These are phyloP conservation scores for Microdochium paspali DNA, from an alignment of 2,329 filamentous ascomycete genomes.

Conservation along the genomic window DNA sequence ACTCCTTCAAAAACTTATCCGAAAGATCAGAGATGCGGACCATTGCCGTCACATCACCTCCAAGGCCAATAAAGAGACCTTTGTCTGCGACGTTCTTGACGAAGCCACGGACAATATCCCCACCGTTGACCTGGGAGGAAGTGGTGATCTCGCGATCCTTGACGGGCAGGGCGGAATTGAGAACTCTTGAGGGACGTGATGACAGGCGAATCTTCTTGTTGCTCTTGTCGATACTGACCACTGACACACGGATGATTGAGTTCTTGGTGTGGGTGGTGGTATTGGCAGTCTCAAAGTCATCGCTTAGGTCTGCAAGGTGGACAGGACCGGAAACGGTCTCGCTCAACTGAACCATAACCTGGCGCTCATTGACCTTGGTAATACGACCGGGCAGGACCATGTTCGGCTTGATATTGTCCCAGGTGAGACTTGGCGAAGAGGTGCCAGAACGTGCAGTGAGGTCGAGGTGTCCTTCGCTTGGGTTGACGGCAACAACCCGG, in stretches of 20 bases:
- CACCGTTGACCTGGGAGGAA: conserved; percentile 60
- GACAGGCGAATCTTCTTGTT: conserved; percentile 84
- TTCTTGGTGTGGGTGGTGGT: conserved; percentile 70
- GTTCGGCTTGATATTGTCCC: conserved; percentile 65
- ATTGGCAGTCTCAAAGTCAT: conserved; percentile 77
- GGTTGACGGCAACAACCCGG: conserved; percentile 66
- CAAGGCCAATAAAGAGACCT: conserved; percentile 78
- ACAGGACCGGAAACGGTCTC: conserved; percentile 72
- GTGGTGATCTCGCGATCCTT: conserved; percentile 71
- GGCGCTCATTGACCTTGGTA: conserved; percentile 76
- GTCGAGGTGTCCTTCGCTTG: conserved; percentile 66
- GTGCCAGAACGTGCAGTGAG: conserved; percentile 65
- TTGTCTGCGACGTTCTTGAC: conserved; percentile 84
- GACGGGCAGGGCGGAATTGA: conserved; percentile 75
- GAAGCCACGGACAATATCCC: conserved; percentile 81
- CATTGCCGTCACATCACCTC: conserved; percentile 71
- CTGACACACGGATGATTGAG: conserved; percentile 78
- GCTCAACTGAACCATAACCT: conserved; percentile 77
- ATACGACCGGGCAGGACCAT: conserved; percentile 77
- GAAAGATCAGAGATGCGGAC: conserved; percentile 84
- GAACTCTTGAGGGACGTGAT: conserved; percentile 73
- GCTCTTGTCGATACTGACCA: conserved; percentile 67
- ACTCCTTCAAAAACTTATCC: conserved; percentile 87
- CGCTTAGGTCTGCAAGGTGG: conserved; percentile 71
- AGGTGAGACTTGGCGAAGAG: conserved; percentile 48